Evolutionary conservation across 2,329 filamentous ascomycete genomes (phyloP), one percentile per base, ranked within the genome.

Genomic region (Cladosporium oxysporum): DNA sequence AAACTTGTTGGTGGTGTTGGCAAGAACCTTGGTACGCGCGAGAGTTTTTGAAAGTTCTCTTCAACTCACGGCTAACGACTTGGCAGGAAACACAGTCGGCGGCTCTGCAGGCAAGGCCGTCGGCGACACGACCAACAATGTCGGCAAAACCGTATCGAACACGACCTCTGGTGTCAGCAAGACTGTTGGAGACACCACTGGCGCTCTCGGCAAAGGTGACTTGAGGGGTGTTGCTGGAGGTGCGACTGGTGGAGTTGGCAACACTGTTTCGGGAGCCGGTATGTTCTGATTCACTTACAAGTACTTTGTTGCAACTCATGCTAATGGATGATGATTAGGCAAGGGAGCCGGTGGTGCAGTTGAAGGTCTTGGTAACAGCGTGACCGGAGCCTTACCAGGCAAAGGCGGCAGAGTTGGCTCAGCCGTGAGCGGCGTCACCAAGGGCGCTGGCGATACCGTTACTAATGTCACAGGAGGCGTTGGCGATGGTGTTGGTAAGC

Each of bases 171-270:
- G 80, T 0, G 65, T 81, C 6, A 79, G 80, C 35, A 76, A 77
- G 5, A 82, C 80, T 0, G 76, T 81, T 3, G 77, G 76, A 16
- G 81, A 82, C 66, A 82, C 81, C 0, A 80, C 80, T 1, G 73
- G 74, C 3, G 80, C 79, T 6, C 61, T 82, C n/a, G 79, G 79
- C 1, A 76, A 74, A 63, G 80, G 79, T 1, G 79, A 83, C 70
- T 68, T 79, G 18, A 76, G 73, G 58, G 80, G 79, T 0, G 75
- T 75, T 2, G 77, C 76, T 6, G 73, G 72, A 1, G 80, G 80
- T 1, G 74, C 77, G 21, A 77, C 76, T 1, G 72, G 70, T 2
- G 75, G 76, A 16, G 69, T 74, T 69, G 80, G 68, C 50, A 75
- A 78, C 29, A 80, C 78, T 0, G 73, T 76, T 3, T 66, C 70